Evolutionary conservation across 345 rosid genomes (phyloP), one percentile per base, ranked within the genome.

Genomic region (Pistacia atlantica): DNA sequence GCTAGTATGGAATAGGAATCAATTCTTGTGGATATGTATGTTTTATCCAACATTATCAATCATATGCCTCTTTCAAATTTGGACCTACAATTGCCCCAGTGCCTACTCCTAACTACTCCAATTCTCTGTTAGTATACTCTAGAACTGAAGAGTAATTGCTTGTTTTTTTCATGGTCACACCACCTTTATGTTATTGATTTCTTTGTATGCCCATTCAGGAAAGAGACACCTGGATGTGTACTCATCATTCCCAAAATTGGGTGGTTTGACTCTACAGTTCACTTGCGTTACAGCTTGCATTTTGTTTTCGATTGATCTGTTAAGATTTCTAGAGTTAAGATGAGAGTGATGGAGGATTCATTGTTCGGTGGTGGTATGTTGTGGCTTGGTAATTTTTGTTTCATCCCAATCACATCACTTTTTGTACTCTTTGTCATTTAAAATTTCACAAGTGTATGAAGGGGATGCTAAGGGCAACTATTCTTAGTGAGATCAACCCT

Each of bases 271-370:
- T 11, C 11, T 70, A 42, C 46, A 38, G 35, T 75, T 63, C 17
- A 71, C 45, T 38, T 69, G 75, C 71, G 37, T 75, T 70, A 22
- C 80, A 74, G 38, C 71, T 81, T 74, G 81, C 78, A 59, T 16
- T n/a, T 69, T 14, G 31, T 33, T 77, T 72, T 67, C 11, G 35
- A 13, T 71, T 72, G 52, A 65, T 67, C 69, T 52, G 65, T 75
- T 81, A 49, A 10, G 42, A 60, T 70, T 35, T 72, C 45, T 51
- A 51, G 77, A 75, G 51, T 45, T 72, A 59, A 70, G 60, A 67
- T 31, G 75, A 49, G 57, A 65, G 67, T 65, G 76, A 25, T 25
- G 55, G 73, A 54, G 38, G 72, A 62, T 55, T 14, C 33, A 42
- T 63, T 48, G 55, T 59, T 65, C 28, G 55, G 65, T 46, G 74